Evolutionary conservation across 1,139 yeast genomes (phyloP).

Genomic region (Suhomyces guaymorum): DNA sequence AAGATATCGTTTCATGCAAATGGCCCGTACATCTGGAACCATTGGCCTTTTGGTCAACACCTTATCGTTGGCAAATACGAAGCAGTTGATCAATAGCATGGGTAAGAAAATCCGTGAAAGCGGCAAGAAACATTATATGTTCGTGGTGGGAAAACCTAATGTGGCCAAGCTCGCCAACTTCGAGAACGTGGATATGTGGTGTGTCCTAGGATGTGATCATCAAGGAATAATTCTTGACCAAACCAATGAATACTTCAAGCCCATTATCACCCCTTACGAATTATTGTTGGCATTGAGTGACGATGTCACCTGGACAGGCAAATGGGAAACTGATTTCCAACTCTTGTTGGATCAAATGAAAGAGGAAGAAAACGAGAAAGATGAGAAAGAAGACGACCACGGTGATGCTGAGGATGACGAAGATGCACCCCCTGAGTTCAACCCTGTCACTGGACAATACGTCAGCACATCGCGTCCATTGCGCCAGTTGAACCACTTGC

Average conservation of each 20-base stretch:
- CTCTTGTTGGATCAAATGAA: constrained; percentile 42
- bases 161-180: constrained; percentile 96
- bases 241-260: constrained; percentile 77
- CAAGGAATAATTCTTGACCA: constrained; percentile 87
- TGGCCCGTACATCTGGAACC: constrained; percentile 89
- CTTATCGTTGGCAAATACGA: constrained; percentile 72
- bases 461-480: constrained; percentile 73
- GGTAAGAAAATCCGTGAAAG: constrained; percentile 63
- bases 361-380: constrained; percentile 21
- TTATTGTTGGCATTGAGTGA: constrained; percentile 73
- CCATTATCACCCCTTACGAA: constrained; percentile 93
- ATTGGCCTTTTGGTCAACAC: constrained; percentile 91
- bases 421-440: constrained; percentile 79
- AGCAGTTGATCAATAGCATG: constrained; percentile 59
- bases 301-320: constrained; percentile 84
- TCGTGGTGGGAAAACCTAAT: constrained; percentile 98
- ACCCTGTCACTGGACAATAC: constrained; percentile 82
- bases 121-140: constrained; percentile 87
- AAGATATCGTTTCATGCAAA: constrained; percentile 81
- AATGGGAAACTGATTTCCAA: constrained; percentile 84
- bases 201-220: constrained; percentile 90
- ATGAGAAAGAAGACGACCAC: constrained; percentile 17
- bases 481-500: constrained; percentile 63
- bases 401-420: constrained; percentile 32
- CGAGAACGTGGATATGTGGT: constrained; percentile 90